phyloP scores from a whole-genome alignment of 371 early-diverging fungal species.

The Lichtheimia corymbifera region DNA sequence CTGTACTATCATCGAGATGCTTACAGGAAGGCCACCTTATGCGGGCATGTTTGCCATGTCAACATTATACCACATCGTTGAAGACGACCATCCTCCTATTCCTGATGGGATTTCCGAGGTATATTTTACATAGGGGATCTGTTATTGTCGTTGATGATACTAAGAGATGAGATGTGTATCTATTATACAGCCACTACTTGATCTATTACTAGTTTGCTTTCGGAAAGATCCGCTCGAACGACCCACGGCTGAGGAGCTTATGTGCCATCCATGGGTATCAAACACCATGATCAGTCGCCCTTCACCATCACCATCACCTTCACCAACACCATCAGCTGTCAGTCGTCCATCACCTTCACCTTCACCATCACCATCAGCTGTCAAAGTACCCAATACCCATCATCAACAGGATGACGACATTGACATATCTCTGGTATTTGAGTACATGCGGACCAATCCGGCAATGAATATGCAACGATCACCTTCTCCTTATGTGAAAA shows the following conservation, averaged over 20 bases:
- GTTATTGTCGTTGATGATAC: neutral
- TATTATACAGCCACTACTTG: slow-evolving; percentile 52
- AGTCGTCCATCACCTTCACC: neutral
- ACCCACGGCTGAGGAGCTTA: slow-evolving; percentile 63
- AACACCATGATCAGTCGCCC: neutral
- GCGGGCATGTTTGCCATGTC: slow-evolving; percentile 81
- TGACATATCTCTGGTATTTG: slow-evolving; percentile 13
- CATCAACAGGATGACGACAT: slow-evolving; percentile 12
- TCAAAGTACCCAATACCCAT: neutral
- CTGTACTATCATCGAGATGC: slow-evolving; percentile 84
- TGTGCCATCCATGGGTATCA: slow-evolving; percentile 70
- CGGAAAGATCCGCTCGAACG: slow-evolving; percentile 70
- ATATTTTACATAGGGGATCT: slow-evolving; percentile 5
- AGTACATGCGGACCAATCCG: slow-evolving; percentile 9
- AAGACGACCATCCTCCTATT: slow-evolving; percentile 80
- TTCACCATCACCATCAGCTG: neutral
- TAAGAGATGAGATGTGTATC: neutral
- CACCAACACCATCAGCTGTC: neutral
- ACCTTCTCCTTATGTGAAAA: slow-evolving; percentile 6
- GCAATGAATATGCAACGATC: slow-evolving; percentile 12
- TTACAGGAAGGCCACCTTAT: slow-evolving; percentile 88
- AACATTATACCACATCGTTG: slow-evolving; percentile 87
- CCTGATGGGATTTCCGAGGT: slow-evolving; percentile 73
- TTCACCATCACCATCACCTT: neutral
- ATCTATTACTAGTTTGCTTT: slow-evolving; percentile 76